These are phyloP conservation scores for Saccharomyces jurei DNA, from an alignment of 805 yeast genomes.

Conservation along the genomic window DNA sequence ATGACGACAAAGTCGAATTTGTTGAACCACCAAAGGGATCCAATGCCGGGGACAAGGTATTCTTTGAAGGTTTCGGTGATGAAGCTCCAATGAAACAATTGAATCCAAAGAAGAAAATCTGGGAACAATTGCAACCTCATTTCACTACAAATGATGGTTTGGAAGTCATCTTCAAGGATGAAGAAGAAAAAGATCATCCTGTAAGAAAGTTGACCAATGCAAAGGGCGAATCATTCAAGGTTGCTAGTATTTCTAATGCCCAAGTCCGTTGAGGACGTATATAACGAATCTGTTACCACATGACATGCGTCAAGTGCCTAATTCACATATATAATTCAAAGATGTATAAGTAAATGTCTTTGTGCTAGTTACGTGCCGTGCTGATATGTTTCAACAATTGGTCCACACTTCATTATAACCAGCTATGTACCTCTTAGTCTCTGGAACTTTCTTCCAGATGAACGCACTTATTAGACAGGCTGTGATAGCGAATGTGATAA, in stretches of 20 bases:
- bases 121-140: slow-evolving; percentile 91
- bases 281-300: not conserved
- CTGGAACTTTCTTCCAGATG: slow-evolving; percentile 45
- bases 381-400: not conserved
- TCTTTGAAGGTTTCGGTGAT: slow-evolving; percentile 78
- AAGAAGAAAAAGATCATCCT: slow-evolving; percentile 59
- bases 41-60: slow-evolving; percentile 91
- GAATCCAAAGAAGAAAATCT: slow-evolving; percentile 96
- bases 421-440: slow-evolving; percentile 54
- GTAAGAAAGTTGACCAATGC: slow-evolving; percentile 62
- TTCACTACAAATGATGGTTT: slow-evolving; percentile 72
- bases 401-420: slow-evolving; percentile 66
- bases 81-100: slow-evolving; percentile 84
- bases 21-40: slow-evolving; percentile 91
- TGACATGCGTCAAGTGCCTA: not conserved
- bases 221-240: slow-evolving; percentile 71
- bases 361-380: not conserved
- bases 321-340: not conserved
- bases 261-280: slow-evolving; percentile 52
- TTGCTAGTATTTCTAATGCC: slow-evolving; percentile 64
- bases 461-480: slow-evolving; percentile 32
- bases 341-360: not conserved
- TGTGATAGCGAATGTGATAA: slow-evolving; percentile 54
- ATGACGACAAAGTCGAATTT: slow-evolving; percentile 69
- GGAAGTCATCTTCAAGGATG: slow-evolving; percentile 72